phyloP scores from a whole-genome alignment of 306 rosid genomes.

The Cucumis melo region DNA sequence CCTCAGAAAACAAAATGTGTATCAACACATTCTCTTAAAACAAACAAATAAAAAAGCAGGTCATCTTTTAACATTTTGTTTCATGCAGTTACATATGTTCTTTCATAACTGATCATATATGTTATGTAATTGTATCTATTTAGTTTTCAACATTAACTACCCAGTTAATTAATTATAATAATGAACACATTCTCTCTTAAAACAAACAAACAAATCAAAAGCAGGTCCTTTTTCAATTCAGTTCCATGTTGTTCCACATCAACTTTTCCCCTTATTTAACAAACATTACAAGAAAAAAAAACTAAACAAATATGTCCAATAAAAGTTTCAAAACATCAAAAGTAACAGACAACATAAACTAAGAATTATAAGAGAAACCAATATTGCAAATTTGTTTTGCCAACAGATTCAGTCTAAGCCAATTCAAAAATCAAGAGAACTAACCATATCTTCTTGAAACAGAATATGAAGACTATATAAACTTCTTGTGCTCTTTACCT shows the following conservation, averaged over 20 bases:
- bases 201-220: neutral
- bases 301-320: neutral
- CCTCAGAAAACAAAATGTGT: neutral
- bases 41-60: neutral
- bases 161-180: no score
- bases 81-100: neutral
- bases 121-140: no score
- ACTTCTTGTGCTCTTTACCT: slow-evolving; percentile 79
- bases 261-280: neutral
- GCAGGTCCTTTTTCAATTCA: neutral
- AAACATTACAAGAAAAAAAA: neutral
- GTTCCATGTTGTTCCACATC: neutral
- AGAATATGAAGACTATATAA: slow-evolving; percentile 51
- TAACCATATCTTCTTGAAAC: slow-evolving; percentile 9
- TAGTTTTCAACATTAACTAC: no score
- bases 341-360: neutral
- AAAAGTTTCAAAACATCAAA: neutral
- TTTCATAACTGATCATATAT: no score
- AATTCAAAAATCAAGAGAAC: neutral
- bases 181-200: neutral
- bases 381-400: neutral
- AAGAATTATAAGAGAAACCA: neutral
- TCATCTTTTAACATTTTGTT: neutral
- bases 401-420: neutral
- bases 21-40: neutral